A percentile compares a stretch with the other conserved stretches of the same genome.
These are phyloP conservation scores for Prunella vulgaris DNA, from an alignment of 257 asterid species.

Conservation along the genomic window DNA sequence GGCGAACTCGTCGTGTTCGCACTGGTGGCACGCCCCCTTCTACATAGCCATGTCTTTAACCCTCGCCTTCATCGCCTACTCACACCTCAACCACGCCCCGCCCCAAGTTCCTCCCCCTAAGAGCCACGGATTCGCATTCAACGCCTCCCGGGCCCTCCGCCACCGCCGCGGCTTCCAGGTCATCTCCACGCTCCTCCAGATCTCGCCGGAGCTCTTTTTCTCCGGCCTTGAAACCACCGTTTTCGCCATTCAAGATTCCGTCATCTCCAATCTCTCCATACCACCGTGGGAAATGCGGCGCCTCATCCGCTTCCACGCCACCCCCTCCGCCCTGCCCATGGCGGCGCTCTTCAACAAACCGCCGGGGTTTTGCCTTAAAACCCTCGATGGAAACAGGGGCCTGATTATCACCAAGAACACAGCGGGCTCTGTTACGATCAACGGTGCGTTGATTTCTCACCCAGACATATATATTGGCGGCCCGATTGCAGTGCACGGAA, in stretches of 20 bases:
- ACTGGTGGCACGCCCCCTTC: slow-evolving; percentile 63
- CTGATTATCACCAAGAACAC: slow-evolving; percentile 37
- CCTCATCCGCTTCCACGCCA: slow-evolving; percentile 60
- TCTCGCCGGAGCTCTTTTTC: slow-evolving; percentile 74
- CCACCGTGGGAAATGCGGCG: slow-evolving; percentile 53
- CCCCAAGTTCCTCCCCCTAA: slow-evolving; percentile 8
- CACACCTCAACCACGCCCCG: slow-evolving; percentile 26
- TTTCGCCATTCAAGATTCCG: slow-evolving; percentile 70
- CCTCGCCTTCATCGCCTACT: slow-evolving; percentile 48
- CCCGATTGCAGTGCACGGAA: slow-evolving; percentile 58
- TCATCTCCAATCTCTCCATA: slow-evolving; percentile 49
- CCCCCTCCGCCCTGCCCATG: slow-evolving; percentile 43
- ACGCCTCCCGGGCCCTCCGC: slow-evolving; percentile 66
- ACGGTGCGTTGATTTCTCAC: slow-evolving; percentile 50
- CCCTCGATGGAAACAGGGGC: slow-evolving; percentile 30
- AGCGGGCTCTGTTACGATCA: slow-evolving; percentile 39
- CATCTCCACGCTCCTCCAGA: slow-evolving; percentile 67
- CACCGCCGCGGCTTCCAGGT: slow-evolving; percentile 56
- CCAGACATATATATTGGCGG: slow-evolving; percentile 63
- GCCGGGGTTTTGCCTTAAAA: slow-evolving; percentile 42
- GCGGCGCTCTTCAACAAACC: slow-evolving; percentile 41
- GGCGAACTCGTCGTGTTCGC: slow-evolving; percentile 58
- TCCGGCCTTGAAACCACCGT: slow-evolving; percentile 47
- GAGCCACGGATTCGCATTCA: slow-evolving; percentile 33
- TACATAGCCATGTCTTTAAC: slow-evolving; percentile 42